Evolutionary conservation across 345 rosid genomes (phyloP).

Genomic region (Conringia planisiliqua): DNA sequence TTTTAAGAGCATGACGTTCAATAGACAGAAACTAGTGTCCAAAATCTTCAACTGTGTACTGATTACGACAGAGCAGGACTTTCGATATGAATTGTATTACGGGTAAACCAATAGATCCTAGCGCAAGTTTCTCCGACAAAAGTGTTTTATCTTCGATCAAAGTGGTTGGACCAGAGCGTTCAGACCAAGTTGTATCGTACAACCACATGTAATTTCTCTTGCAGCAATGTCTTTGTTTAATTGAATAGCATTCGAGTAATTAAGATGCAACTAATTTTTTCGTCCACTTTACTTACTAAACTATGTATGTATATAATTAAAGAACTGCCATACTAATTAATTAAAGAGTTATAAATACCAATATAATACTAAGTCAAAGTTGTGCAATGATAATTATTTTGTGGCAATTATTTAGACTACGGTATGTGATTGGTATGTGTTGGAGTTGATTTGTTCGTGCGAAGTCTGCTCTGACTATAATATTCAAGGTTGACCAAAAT

Average conservation of each 20-base stretch:
- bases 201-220: not conserved
- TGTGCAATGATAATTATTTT: not conserved
- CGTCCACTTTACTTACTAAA: not conserved
- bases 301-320: not conserved
- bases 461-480: conserved; percentile 18
- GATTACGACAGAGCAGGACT: not conserved
- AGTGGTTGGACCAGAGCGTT: not conserved
- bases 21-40: too few species aligned
- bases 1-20: too few species aligned
- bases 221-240: not conserved
- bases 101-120: not conserved
- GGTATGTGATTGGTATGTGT: conserved; percentile 9
- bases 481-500: conserved; percentile 23
- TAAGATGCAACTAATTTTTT: not conserved
- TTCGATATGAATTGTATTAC: not conserved
- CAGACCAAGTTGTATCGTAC: not conserved
- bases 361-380: conserved; percentile 13
- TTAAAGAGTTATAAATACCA: not conserved
- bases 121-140: not conserved
- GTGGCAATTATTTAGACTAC: not conserved
- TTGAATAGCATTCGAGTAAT: not conserved
- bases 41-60: not conserved
- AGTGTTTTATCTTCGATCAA: not conserved
- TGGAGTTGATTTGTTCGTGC: conserved; percentile 28
- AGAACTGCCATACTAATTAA: not conserved